Evolutionary conservation across 2,329 filamentous ascomycete species (phyloP), one percentile per base, ranked within the genome.

Genomic region (Cladosporium sp.): DNA sequence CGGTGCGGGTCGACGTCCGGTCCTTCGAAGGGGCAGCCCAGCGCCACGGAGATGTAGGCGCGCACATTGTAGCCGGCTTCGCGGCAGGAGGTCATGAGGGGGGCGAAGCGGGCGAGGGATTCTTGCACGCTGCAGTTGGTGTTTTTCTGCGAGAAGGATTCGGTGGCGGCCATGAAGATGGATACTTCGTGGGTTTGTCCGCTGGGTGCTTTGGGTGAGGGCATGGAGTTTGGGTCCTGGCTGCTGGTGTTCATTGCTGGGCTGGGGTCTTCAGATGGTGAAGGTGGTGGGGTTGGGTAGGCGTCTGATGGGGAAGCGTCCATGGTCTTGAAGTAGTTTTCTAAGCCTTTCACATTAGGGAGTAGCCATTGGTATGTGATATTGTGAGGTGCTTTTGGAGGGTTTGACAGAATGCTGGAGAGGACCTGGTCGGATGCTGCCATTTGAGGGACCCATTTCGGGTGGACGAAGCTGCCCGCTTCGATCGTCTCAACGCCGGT

Each of bases 361-460:
- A 87, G 83, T 4, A 95, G 81, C 73, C 89, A 93, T 53, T 88
- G 87, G 66, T 90, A 93, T 22, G 82, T 84, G 45, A 91, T 77
- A 1, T 75, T 71, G 44, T 73, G 64, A 12, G 73, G 62, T 3
- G 84, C 78, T 18, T 73, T 63, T 7, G 83, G 78, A 13, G 80
- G 78, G 30, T 74, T 71, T 37, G 78, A 69, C 11, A 89, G 75
- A 47, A 90, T 73, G 61, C 88, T 81, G 56, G 85, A 71, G 51
- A 93, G 78, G 41, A 93, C 88, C 36, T 87, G 78, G 63, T 80
- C 80, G 2, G 88, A 91, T 61, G 88, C 86, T 56, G 84, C 84
- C 88, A 92, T 91, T 76, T 93, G 89, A 3, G 89, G 89, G 43
- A 91, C 84, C 80, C 86, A 91, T 80, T 88, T 89, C 1, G 89